Percentiles rank a stretch among this genome's conserved stretches.
These are phyloP conservation scores for Rhypophila decipiens DNA, from an alignment of 495 filamentous ascomycete species.

Conservation along the genomic window DNA sequence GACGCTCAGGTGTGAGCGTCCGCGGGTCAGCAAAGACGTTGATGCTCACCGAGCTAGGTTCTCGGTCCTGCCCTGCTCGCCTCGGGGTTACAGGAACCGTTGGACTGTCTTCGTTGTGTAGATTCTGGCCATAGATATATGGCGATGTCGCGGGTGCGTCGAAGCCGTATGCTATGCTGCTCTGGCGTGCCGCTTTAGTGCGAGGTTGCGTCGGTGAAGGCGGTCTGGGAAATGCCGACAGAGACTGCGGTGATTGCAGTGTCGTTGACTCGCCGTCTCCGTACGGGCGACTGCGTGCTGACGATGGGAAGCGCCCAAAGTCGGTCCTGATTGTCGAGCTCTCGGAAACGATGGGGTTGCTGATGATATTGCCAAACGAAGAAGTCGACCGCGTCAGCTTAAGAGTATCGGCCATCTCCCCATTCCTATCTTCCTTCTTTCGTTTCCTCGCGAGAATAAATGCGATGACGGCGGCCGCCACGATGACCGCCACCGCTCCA, in stretches of 20 bases:
- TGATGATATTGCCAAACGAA: constrained; percentile 42
- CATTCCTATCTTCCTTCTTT: constrained; percentile 16
- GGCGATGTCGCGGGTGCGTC: constrained; percentile 8
- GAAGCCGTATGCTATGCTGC: constrained; percentile 14
- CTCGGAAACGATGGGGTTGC: constrained; percentile 33
- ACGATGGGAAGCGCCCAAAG: constrained; percentile 21
- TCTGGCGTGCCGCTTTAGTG: constrained; percentile 3
- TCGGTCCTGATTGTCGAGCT: constrained; percentile 25
- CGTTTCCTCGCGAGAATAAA: constrained; percentile 23
- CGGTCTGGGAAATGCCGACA: background rate
- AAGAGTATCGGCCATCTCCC: constrained; percentile 2
- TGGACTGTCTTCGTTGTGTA: constrained; percentile 6
- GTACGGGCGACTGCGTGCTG: constrained; percentile 1
- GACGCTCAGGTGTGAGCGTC: constrained; percentile 25
- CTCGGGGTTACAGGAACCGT: constrained; percentile 15
- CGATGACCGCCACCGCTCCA: constrained; percentile 15
- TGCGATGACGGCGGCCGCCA: constrained; percentile 24
- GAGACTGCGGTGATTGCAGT: background rate
- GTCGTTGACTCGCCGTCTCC: background rate
- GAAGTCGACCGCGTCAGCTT: constrained; percentile 40
- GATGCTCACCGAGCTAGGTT: constrained; percentile 59
- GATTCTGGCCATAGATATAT: constrained; percentile 1
- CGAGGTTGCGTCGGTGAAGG: background rate
- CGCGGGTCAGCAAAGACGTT: constrained; percentile 62
- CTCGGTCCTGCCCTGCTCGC: constrained; percentile 26